Evolutionary conservation across 345 rosid genomes (phyloP).

Genomic region (Citrus sinensis): DVS_A1.0 CM039163.1:4406501-4407000

Average conservation of each 20-base stretch:
- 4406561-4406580: too few species aligned
- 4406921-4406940: background rate
- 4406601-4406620: too few species aligned
- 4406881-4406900: background rate
- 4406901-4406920: background rate
- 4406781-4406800: background rate
- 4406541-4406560: too few species aligned
- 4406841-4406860: background rate
- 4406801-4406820: background rate
- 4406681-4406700: background rate
- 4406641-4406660: background rate
- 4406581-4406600: too few species aligned
- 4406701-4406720: too few species aligned
- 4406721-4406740: too few species aligned
- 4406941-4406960: conserved; percentile 38
- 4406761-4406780: background rate
- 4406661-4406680: background rate
- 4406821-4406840: background rate
- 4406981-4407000: conserved; percentile 73
- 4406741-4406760: background rate
- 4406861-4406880: background rate
- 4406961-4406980: conserved; percentile 71
- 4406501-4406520: too few species aligned
- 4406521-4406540: too few species aligned
- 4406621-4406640: too few species aligned